A percentile compares a stretch with the other conserved stretches of the same genome.
Evolutionary conservation across 2,329 filamentous ascomycete species (phyloP).

Genomic region (Pyrenophora tritici-repentis): DNA sequence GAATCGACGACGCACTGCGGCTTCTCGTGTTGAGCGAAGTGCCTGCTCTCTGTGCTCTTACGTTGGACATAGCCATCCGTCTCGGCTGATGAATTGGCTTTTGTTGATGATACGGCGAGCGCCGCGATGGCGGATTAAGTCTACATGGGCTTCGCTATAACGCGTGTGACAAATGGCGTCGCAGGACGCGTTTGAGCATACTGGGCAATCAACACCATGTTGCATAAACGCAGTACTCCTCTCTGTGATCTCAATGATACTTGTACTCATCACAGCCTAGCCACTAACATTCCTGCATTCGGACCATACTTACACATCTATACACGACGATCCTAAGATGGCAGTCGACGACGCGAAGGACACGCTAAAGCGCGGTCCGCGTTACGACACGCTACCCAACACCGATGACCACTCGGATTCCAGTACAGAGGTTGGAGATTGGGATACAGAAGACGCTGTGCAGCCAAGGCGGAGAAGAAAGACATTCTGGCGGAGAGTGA

Average conservation of each 20-base stretch:
- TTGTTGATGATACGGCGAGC: not conserved
- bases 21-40: too few species aligned
- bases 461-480: constrained; percentile 13
- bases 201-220: constrained; percentile 1
- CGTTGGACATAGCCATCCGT: not conserved
- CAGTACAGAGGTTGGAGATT: constrained; percentile 37
- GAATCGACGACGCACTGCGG: too few species aligned
- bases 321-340: constrained; percentile 18
- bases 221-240: constrained; percentile 2
- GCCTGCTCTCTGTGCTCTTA: not conserved
- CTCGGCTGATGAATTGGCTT: not conserved
- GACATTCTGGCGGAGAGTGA: constrained; percentile 20
- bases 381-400: constrained; percentile 33
- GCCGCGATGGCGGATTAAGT: not conserved
- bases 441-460: constrained; percentile 20
- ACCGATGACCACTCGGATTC: constrained; percentile 29
- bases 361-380: constrained; percentile 26
- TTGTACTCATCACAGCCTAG: not conserved
- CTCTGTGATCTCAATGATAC: not conserved
- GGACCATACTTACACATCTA: constrained; percentile 17
- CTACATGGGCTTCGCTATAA: not conserved
- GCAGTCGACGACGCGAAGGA: constrained; percentile 3
- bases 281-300: constrained; percentile 10
- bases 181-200: constrained; percentile 27
- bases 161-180: constrained; percentile 34